Evolutionary conservation across 2,329 filamentous ascomycete species (phyloP).

Genomic region (Hirsutella thompsonii): DNA sequence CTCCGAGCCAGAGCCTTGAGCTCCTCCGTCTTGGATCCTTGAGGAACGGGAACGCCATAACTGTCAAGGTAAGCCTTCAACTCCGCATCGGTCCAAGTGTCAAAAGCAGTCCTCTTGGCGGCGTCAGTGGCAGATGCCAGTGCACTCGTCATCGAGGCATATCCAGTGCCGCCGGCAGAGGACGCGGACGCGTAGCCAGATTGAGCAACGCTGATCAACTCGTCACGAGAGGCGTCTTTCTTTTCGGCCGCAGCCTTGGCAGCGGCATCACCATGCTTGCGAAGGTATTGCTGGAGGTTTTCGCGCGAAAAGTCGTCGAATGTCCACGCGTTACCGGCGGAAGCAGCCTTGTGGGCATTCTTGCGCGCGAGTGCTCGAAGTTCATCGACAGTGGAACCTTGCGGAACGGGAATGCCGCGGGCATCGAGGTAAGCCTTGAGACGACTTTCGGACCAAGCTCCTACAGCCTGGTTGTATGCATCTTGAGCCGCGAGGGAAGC

Average conservation of each 20-base stretch:
- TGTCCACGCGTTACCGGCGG: conserved; percentile 60
- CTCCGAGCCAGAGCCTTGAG: conserved; percentile 58
- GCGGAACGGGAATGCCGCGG: conserved; percentile 63
- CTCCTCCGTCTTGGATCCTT: conserved; percentile 56
- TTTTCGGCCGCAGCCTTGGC: conserved; percentile 49
- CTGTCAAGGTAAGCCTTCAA: conserved; percentile 70
- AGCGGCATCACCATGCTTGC: conserved; percentile 35
- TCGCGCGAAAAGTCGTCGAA: conserved; percentile 67
- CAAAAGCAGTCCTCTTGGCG: conserved; percentile 54
- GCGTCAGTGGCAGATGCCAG: conserved; percentile 51
- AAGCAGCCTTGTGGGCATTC: conserved; percentile 55
- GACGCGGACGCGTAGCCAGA: conserved; percentile 47
- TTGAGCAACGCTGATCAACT: conserved; percentile 54
- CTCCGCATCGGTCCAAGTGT: conserved; percentile 61
- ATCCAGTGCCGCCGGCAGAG: conserved; percentile 40
- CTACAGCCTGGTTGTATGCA: conserved; percentile 50
- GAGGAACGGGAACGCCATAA: conserved; percentile 56
- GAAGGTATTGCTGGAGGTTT: conserved; percentile 49
- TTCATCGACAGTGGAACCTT: conserved; percentile 57
- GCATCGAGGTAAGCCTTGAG: conserved; percentile 70
- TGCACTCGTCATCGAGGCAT: conserved; percentile 60
- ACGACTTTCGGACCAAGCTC: conserved; percentile 60
- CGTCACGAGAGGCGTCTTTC: conserved; percentile 55
- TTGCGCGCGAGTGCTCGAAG: conserved; percentile 64
- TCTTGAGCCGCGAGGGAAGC: conserved; percentile 49